Conservation (phyloP, 306 rosid species). For the Cucumis sativus region DNA sequence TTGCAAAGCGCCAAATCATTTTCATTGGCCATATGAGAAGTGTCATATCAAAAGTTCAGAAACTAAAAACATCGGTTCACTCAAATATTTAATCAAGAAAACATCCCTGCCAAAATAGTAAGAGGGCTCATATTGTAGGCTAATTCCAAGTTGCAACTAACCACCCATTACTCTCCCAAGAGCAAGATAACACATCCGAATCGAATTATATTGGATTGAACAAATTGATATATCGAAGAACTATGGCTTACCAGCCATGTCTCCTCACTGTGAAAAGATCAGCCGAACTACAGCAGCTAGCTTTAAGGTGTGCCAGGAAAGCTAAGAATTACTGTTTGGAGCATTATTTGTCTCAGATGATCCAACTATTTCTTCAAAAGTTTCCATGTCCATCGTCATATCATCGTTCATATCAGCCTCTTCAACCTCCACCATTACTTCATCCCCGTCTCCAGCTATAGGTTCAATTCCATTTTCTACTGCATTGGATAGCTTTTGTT, state of each 20-base stretch:
- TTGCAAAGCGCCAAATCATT: background rate
- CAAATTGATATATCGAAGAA: background rate
- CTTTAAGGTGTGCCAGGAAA: background rate
- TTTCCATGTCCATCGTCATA: slow-evolving; percentile 67
- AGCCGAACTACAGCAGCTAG: background rate
- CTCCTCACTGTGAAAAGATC: background rate
- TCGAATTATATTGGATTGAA: background rate
- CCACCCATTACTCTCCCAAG: background rate
- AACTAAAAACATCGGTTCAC: background rate
- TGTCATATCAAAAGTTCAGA: background rate
- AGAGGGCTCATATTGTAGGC: background rate
- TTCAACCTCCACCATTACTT: slow-evolving; percentile 58
- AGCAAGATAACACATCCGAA: background rate
- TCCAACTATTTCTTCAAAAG: slow-evolving; percentile 39
- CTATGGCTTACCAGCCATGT: slow-evolving; percentile 1
- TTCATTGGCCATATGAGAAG: background rate
- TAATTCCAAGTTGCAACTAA: background rate
- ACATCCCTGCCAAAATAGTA: background rate
- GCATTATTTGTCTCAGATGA: slow-evolving; percentile 42
- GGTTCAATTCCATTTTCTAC: slow-evolving; percentile 53
- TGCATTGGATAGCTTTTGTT: slow-evolving; percentile 29
- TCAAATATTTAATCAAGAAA: background rate
- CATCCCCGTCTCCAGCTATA: slow-evolving; percentile 40
- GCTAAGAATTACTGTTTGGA: slow-evolving; percentile 31
- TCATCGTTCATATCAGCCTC: slow-evolving; percentile 45